Percentiles rank a stretch among this genome's conserved stretches.
These are phyloP conservation scores for Dendrobium huoshanense DNA, from an alignment of 106 monocot species.

Conservation along the genomic window DNA sequence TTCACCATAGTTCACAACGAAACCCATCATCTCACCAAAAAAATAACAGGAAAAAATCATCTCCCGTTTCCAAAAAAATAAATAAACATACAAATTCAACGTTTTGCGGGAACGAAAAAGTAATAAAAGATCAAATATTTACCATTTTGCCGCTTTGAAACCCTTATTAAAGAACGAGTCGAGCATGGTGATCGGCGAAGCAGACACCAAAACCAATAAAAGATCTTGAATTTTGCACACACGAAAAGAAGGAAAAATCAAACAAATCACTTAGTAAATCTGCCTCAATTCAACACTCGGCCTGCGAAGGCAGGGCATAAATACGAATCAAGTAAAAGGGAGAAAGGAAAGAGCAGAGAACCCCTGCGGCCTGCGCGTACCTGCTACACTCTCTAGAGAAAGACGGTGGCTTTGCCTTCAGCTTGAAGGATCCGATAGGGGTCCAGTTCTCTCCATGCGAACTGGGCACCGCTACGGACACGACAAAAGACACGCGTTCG, in stretches of 20 bases:
- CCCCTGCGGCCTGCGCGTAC: not conserved
- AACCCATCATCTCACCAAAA: not conserved
- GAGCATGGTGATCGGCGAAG: slow-evolving; percentile 32
- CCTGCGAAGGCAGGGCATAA: not conserved
- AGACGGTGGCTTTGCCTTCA: not conserved
- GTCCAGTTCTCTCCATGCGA: too few species aligned
- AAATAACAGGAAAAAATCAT: not conserved
- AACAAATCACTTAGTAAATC: not conserved
- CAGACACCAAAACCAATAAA: not conserved
- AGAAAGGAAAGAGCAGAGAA: slow-evolving; percentile 6
- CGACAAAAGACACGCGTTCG: too few species aligned
- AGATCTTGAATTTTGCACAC: not conserved
- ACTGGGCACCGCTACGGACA: too few species aligned
- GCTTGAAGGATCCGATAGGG: not conserved
- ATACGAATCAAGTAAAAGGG: not conserved
- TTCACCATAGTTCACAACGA: not conserved
- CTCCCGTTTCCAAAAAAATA: too few species aligned
- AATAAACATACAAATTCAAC: too few species aligned
- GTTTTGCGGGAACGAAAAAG: not conserved
- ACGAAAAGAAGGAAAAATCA: too few species aligned
- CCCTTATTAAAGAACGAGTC: slow-evolving; percentile 86
- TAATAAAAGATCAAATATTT: not conserved
- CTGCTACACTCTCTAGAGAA: not conserved
- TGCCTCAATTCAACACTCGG: not conserved
- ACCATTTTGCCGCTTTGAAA: slow-evolving; percentile 85